Percentiles rank a stretch among this genome's conserved stretches.
These are phyloP conservation scores for Francoa sonchifolia DNA, from an alignment of 441 rosid species.

Conservation along the genomic window DNA sequence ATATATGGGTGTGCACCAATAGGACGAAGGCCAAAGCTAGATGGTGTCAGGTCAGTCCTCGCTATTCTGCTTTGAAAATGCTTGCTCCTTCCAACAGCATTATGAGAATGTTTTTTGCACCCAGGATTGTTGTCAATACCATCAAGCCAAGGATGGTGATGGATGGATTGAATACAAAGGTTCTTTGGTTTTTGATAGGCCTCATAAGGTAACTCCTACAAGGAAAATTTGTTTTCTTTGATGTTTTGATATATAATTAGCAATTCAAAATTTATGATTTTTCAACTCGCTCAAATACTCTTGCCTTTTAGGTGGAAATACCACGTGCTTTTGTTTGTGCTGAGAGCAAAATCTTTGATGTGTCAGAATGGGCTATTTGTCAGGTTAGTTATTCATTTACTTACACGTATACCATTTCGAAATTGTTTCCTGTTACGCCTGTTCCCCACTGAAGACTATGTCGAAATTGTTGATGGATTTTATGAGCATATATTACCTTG, in stretches of 20 bases:
- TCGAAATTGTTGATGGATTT: too few species aligned
- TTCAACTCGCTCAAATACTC: too few species aligned
- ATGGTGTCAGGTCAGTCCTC: slow-evolving; percentile 84
- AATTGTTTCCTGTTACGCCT: neutral
- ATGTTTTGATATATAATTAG: too few species aligned
- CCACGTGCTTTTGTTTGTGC: slow-evolving; percentile 99
- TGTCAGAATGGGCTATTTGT: slow-evolving; percentile 97
- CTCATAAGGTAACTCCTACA: slow-evolving; percentile 47
- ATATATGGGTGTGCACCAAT: slow-evolving; percentile 93
- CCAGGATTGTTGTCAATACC: slow-evolving; percentile 95
- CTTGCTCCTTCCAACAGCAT: neutral
- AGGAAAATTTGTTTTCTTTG: neutral
- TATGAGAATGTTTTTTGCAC: slow-evolving; percentile 8
- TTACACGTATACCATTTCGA: neutral
- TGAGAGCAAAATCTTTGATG: slow-evolving; percentile 95
- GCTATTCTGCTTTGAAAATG: slow-evolving; percentile 6
- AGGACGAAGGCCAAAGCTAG: slow-evolving; percentile 82
- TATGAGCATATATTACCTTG: too few species aligned
- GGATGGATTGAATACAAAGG: slow-evolving; percentile 98
- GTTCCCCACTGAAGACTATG: too few species aligned
- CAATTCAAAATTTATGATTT: neutral
- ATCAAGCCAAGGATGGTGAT: slow-evolving; percentile 99
- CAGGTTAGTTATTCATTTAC: slow-evolving; percentile 36
- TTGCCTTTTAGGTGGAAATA: slow-evolving; percentile 64
- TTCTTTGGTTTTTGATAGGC: slow-evolving; percentile 66